These are phyloP conservation scores for Pilatotrama ljubarskyi DNA, from an alignment of 768 basidiomycete genomes.

Conservation along the genomic window DNA sequence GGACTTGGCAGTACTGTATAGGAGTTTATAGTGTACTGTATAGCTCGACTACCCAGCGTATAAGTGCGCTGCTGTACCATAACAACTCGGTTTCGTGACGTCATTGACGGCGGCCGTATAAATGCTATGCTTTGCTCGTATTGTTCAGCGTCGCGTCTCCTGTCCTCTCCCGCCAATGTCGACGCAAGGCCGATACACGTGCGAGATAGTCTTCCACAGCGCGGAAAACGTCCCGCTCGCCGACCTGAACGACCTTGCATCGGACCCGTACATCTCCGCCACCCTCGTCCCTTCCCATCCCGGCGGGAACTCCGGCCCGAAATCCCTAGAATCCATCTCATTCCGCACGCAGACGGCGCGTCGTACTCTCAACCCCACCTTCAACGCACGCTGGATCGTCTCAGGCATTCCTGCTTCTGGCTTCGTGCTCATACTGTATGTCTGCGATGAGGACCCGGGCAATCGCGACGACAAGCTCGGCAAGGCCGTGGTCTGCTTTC, in stretches of 20 bases:
- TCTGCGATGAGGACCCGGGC: constrained; percentile 31
- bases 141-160: not conserved
- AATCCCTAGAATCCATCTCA: constrained; percentile 10
- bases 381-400: constrained; percentile 29
- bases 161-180: not conserved
- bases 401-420: constrained; percentile 28
- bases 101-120: not conserved
- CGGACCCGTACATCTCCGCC: constrained; percentile 30
- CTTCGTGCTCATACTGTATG: constrained; percentile 23
- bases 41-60: no score
- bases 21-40: not conserved
- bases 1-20: no score
- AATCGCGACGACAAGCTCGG: constrained; percentile 30
- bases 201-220: constrained; percentile 26
- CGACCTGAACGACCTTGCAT: constrained; percentile 29
- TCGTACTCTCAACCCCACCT: constrained; percentile 27
- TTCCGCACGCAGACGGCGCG: constrained; percentile 30
- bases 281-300: constrained; percentile 18
- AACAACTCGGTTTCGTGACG: not conserved
- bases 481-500: constrained; percentile 24
- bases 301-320: not conserved
- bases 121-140: not conserved
- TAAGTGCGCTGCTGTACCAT: no score
- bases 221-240: constrained; percentile 26
- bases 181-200: constrained; percentile 14